These are phyloP conservation scores for Phaeosphaeriaceae sp. DNA, from an alignment of 2,329 filamentous ascomycete genomes.

Conservation along the genomic window DNA sequence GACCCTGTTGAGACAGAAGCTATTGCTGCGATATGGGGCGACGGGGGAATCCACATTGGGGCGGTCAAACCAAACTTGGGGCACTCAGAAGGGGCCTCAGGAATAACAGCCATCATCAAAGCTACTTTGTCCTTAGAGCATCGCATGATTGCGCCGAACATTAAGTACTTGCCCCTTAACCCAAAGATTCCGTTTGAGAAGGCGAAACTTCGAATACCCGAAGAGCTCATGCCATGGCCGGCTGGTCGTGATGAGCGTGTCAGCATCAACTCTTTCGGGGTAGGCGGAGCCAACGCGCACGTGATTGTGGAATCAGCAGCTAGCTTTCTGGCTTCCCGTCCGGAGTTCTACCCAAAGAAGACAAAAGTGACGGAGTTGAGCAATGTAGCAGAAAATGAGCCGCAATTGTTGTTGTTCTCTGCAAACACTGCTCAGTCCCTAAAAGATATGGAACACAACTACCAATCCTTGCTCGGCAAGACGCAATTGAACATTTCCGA, in stretches of 20 bases:
- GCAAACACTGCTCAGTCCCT: constrained; percentile 22
- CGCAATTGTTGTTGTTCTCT: constrained; percentile 22
- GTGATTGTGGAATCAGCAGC: constrained; percentile 17
- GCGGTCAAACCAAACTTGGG: constrained; percentile 48
- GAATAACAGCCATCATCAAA: constrained; percentile 44
- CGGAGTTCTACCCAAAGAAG: neutral
- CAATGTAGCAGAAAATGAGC: neutral
- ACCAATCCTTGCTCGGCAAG: neutral
- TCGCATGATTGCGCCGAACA: constrained; percentile 35
- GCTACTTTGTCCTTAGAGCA: constrained; percentile 48
- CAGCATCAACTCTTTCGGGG: constrained; percentile 20
- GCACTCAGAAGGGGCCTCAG: constrained; percentile 34
- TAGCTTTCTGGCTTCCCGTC: neutral
- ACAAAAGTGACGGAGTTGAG: neutral
- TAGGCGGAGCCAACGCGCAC: constrained; percentile 20
- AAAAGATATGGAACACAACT: constrained; percentile 1
- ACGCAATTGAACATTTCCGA: neutral
- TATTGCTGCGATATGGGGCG: constrained; percentile 3
- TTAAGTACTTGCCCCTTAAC: constrained; percentile 23
- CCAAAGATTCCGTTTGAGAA: constrained; percentile 19
- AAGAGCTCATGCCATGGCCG: constrained; percentile 11
- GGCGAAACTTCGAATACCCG: constrained; percentile 14
- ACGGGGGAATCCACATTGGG: constrained; percentile 13
- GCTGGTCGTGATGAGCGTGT: constrained; percentile 9
- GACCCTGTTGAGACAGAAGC: constrained; percentile 5